phyloP scores from a whole-genome alignment of 352 stramenopile species.

The Pythium utonaiense region DNA sequence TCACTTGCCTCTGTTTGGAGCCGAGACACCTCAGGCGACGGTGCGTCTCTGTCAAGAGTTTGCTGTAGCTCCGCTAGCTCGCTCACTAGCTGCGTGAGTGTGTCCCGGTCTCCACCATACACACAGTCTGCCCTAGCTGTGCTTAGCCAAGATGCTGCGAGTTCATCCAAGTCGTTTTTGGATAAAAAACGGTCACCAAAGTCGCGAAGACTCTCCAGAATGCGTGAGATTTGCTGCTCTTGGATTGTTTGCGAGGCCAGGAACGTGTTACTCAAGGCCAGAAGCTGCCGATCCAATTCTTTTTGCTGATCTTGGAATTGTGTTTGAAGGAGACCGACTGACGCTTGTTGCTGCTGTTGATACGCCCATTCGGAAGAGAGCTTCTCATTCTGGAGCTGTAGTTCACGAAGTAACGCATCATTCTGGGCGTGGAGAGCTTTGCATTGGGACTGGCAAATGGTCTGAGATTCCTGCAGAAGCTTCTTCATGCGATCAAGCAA shows the following conservation, averaged over 20 bases:
- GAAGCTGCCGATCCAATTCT: conserved; percentile 25
- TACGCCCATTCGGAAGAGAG: conserved; percentile 14
- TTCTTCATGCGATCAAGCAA: conserved; percentile 9
- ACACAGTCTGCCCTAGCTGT: conserved; percentile 49
- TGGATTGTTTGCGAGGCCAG: conserved; percentile 26
- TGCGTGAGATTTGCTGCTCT: conserved; percentile 23
- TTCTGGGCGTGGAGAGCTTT: conserved; percentile 22
- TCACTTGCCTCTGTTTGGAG: conserved; percentile 33
- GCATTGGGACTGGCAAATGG: conserved; percentile 6
- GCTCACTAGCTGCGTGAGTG: conserved; percentile 29
- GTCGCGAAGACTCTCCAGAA: conserved; percentile 23
- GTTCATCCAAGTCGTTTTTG: conserved; percentile 25
- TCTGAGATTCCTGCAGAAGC: conserved; percentile 13
- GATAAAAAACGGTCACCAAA: conserved; percentile 29
- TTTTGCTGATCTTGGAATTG: conserved; percentile 19
- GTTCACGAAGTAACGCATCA: conserved; percentile 34
- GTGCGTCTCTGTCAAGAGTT: conserved; percentile 24
- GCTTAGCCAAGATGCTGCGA: conserved; percentile 35
- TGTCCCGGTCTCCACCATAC: conserved; percentile 38
- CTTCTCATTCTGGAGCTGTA: conserved; percentile 30
- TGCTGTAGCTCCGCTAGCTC: conserved; percentile 33
- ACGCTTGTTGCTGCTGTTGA: conserved; percentile 24
- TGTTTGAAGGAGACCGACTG: conserved; percentile 3
- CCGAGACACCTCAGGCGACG: conserved; percentile 22
- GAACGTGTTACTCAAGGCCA: conserved; percentile 20